phyloP scores from a whole-genome alignment of 2,329 filamentous ascomycete species.

The Colletotrichum chlorophyti region DNA sequence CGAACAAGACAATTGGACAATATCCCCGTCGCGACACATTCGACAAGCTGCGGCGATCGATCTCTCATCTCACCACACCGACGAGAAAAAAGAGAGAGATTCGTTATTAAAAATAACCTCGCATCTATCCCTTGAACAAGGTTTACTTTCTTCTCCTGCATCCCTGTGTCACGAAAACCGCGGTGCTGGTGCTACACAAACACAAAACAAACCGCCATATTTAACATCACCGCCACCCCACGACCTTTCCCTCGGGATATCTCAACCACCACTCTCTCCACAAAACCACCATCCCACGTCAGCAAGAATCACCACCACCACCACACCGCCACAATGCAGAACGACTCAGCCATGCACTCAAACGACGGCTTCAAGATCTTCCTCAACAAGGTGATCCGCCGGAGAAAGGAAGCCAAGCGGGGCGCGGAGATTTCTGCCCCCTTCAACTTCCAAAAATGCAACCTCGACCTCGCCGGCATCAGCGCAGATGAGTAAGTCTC shows the following conservation, averaged over 20 bases:
- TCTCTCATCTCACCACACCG: background rate
- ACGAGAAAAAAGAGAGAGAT: no score
- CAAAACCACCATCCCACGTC: no score
- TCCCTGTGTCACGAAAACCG: slow-evolving; percentile 2
- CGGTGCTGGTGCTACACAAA: background rate
- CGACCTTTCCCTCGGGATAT: background rate
- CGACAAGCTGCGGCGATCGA: no score
- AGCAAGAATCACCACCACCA: background rate
- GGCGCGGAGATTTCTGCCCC: slow-evolving; percentile 60
- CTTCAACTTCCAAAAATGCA: slow-evolving; percentile 64
- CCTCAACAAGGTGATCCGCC: slow-evolving; percentile 50
- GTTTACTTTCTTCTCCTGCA: background rate
- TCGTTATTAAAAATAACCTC: background rate
- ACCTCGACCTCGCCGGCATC: slow-evolving; percentile 60
- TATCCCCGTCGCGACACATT: background rate
- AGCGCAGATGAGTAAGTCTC: slow-evolving; percentile 64
- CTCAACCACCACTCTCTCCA: background rate
- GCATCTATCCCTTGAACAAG: background rate
- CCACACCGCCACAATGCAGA: slow-evolving; percentile 11
- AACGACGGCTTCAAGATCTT: slow-evolving; percentile 52
- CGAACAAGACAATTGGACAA: slow-evolving; percentile 1
- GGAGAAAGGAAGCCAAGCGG: slow-evolving; percentile 50
- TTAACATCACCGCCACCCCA: background rate
- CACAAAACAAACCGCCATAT: background rate
- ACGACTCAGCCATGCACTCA: slow-evolving; percentile 35